Evolutionary conservation across 2,329 filamentous ascomycete genomes (phyloP), one percentile per base, ranked within the genome.

Genomic region (Apiospora malaysiana): DNA sequence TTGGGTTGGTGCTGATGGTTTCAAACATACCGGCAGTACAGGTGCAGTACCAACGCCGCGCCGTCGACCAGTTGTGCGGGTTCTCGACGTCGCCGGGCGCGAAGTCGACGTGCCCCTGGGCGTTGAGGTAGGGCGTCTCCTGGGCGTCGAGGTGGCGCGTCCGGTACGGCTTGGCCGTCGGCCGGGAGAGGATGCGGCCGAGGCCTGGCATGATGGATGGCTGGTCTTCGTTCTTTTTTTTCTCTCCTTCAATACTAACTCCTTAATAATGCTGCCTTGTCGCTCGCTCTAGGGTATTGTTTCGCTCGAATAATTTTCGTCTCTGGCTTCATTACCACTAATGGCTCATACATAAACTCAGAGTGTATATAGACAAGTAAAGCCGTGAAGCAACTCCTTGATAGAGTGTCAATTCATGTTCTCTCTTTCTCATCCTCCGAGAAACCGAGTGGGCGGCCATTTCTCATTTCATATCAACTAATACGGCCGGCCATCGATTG

Each of bases 121-220:
- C 75, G 76, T 89, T 85, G 32, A 89, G 77, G 71, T 82, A 83
- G 2, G 85, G 83, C 0, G 77, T 32, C 78, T 63, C 56, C 21
- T 40, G 32, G 32, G 32, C 21, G 56, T 23, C 74, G 46, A 86
- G 73, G 59, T 83, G 77, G 46, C 74, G 71, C n/a, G 83, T 83
- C 43, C 85, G 80, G 74, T 87, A 88, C 7, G 86, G 86, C 75
- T 88, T 88, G 71, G 85, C 86, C 68, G 82, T 81, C n/a, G 85
- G 83, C 59, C 81, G 79, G n/a, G 86, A 88, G 2, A 88, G 77
- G 10, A 87, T 79, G 23, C 85, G 82, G 70, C 81, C 79, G 27
- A 87, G 76, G 25, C 71, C 68, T 23, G 81, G 77, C 84, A 86
- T 86, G 59, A 23, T 23, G 46, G 46, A 23, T 18, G 43, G 12